Evolutionary conservation across 2,329 filamentous ascomycete genomes (phyloP), one percentile per base, ranked within the genome.

Genomic region (Bertia moriformis): DNA sequence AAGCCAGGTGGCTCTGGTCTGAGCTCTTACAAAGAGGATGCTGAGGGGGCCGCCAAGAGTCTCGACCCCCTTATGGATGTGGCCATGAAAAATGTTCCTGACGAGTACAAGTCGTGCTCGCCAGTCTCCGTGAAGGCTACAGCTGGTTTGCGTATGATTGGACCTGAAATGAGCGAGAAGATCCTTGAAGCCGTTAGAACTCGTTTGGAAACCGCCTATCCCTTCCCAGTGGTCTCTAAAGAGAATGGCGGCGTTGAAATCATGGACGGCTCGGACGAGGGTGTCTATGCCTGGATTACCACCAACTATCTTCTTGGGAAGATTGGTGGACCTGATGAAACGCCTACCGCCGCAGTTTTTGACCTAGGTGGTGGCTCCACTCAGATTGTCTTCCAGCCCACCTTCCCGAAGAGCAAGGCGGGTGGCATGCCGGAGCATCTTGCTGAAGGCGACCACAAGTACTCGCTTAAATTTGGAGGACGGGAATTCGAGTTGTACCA

Each of bases 211-310:
- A 85, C 78, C 17, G 73, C 77, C 43, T 98, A 93, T 53, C 91
- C 91, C 12, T 98, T 98, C 72, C 87, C 91, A 1, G 84, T 98
- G 32, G 83, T 98, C 41, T 81, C 84, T 12, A 71, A 78, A 46
- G 84, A 86, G 51, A 79, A 89, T 49, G 78, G 83, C 40, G 91
- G 93, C 41, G 86, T 98, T 19, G 76, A 87, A 45, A 93, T 98
- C 58, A 98, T 98, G 91, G 88, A 94, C 51, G 91, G 91, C 45
- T 87, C 84, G 38, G 84, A 95, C 53, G 91, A 98, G 64, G 91
- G 91, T 55, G 89, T 98, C 19, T 98, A 93, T 55, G 93, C 91
- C 39, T 98, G 91, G 91, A 93, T 98, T 58, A 98, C 91, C 4
- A 91, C 87, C 48, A 98, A 98, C 69, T 98, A 98, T 61, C 80